A percentile compares a stretch with the other conserved stretches of the same genome.
Conservation (phyloP, 2,329 filamentous ascomycete genomes). For the Meredithiella fracta region DNA sequence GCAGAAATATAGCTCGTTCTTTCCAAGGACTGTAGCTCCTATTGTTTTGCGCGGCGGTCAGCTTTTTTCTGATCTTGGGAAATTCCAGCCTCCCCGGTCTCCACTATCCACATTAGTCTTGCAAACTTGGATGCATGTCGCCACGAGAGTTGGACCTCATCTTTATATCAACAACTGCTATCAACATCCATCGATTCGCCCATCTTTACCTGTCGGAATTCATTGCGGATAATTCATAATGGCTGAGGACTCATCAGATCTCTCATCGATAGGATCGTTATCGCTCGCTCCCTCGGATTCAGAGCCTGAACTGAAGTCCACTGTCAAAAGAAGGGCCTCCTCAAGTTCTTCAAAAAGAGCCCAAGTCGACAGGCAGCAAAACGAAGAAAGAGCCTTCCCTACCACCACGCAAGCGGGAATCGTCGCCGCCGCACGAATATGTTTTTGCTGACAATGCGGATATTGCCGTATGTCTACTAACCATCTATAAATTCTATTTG, state of each 20-base stretch:
- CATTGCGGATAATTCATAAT: conserved; percentile 2
- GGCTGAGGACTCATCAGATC: conserved; percentile 44
- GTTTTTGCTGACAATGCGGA: conserved; percentile 79
- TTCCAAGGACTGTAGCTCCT: conserved; percentile 4
- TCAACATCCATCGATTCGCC: background rate
- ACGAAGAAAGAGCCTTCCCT: conserved; percentile 43
- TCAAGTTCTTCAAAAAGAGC: conserved; percentile 41
- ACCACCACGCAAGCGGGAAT: conserved; percentile 59
- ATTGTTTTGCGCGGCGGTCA: conserved; percentile 11
- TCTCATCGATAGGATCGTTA: conserved; percentile 40
- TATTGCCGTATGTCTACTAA: conserved; percentile 58
- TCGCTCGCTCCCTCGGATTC: conserved; percentile 30
- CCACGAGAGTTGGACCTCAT: background rate
- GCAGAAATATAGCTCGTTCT: conserved; percentile 8
- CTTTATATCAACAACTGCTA: background rate
- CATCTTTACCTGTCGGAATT: background rate
- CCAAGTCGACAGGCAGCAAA: conserved; percentile 19
- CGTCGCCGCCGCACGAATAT: conserved; percentile 81
- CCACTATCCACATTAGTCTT: conserved; percentile 11
- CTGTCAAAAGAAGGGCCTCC: conserved; percentile 40
- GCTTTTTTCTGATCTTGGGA: conserved; percentile 8
- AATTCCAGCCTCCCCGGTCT: conserved; percentile 12
- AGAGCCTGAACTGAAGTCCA: conserved; percentile 36
- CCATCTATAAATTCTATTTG: conserved; percentile 12
- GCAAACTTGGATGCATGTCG: background rate